Conservation (phyloP, 2,329 filamentous ascomycete species). For the Cladosporium phlei region DNA sequence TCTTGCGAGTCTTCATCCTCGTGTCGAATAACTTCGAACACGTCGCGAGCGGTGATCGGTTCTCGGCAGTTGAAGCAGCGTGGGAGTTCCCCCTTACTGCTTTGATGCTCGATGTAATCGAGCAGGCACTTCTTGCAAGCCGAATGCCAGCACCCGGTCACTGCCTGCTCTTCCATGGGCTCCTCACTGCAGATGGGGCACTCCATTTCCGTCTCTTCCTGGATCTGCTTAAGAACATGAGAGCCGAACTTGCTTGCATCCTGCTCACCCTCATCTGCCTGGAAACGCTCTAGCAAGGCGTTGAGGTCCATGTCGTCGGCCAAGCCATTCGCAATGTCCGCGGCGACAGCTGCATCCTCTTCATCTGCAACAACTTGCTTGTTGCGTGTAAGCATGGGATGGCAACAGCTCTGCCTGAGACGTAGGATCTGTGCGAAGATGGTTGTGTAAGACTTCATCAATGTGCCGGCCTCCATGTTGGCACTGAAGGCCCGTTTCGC, state of each 20-base stretch:
- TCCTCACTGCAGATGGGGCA: constrained; percentile 95
- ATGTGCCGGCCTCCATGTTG: constrained; percentile 84
- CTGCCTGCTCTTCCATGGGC: constrained; percentile 88
- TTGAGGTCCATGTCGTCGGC: constrained; percentile 95
- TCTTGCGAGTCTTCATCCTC: constrained; percentile 46
- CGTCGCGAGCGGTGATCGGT: constrained; percentile 71
- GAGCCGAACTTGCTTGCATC: constrained; percentile 73
- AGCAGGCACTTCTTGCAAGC: constrained; percentile 92
- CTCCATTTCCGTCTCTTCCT: constrained; percentile 80
- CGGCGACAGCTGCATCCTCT: constrained; percentile 70
- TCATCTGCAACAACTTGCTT: constrained; percentile 81
- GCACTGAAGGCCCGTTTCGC: constrained; percentile 80
- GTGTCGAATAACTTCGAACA: constrained; percentile 88
- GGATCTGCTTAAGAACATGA: constrained; percentile 84
- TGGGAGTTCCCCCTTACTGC: constrained; percentile 67
- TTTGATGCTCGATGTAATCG: constrained; percentile 83
- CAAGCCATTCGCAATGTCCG: constrained; percentile 73
- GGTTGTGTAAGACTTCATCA: constrained; percentile 92
- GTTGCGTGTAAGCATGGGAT: constrained; percentile 84
- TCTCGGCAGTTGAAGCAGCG: constrained; percentile 90
- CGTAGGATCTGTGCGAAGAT: constrained; percentile 96
- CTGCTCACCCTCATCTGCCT: constrained; percentile 51
- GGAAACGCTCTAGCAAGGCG: constrained; percentile 78
- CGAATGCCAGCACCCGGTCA: constrained; percentile 96
- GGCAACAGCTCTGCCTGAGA: constrained; percentile 88